Percentiles rank a stretch among this genome's conserved stretches.
phyloP scores from a whole-genome alignment of 2,329 filamentous ascomycete species.

The Emmonsiellopsis sp. region DNA sequence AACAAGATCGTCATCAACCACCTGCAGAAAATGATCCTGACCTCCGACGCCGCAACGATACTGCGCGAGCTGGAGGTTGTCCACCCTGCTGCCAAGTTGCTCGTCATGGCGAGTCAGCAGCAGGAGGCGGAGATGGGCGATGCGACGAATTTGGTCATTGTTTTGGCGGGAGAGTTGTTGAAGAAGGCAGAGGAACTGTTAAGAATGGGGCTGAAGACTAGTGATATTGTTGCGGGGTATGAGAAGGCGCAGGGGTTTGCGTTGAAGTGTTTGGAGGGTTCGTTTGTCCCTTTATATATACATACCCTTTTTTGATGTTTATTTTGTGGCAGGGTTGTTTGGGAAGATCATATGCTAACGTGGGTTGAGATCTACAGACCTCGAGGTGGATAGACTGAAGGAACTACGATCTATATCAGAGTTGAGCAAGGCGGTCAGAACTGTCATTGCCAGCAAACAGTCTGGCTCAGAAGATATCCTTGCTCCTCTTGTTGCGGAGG shows the following conservation, averaged over 20 bases:
- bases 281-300: conserved; percentile 11
- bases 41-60: conserved; percentile 95
- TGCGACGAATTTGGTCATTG: conserved; percentile 93
- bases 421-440: conserved; percentile 88
- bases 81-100: conserved; percentile 90
- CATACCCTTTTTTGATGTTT: conserved; percentile 1
- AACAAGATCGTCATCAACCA: conserved; percentile 99
- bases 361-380: conserved; percentile 41
- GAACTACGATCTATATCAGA: conserved; percentile 72
- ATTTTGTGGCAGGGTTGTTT: conserved; percentile 5
- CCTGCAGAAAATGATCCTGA: conserved; percentile 98
- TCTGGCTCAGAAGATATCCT: conserved; percentile 85
- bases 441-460: conserved; percentile 94
- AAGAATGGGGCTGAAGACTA: conserved; percentile 95
- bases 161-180: conserved; percentile 87
- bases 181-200: conserved; percentile 96
- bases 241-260: conserved; percentile 89
- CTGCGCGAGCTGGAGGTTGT: conserved; percentile 95
- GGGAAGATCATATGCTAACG: background rate
- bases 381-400: conserved; percentile 82
- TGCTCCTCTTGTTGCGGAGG: conserved; percentile 76
- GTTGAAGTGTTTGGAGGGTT: conserved; percentile 69
- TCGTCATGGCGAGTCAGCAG: conserved; percentile 98
- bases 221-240: conserved; percentile 91
- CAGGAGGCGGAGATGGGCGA: conserved; percentile 99